Conservation (phyloP, 768 basidiomycete species). For the Lactifluus echinatus region DNA sequence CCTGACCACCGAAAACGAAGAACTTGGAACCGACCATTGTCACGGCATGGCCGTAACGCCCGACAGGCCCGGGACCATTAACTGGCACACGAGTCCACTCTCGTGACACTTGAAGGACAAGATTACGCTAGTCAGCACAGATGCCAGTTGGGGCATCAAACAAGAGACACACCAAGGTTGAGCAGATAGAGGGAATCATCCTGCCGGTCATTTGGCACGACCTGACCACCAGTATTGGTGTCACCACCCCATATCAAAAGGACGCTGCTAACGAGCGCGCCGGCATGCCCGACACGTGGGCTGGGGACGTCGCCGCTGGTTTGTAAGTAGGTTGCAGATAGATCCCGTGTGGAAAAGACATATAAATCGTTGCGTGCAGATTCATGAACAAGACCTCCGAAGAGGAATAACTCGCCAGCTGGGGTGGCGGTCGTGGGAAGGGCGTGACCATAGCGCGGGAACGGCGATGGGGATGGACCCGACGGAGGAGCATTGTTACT, state of each 20-base stretch:
- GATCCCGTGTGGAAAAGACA: slow-evolving; percentile 71
- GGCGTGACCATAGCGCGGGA: slow-evolving; percentile 94
- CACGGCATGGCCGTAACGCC: slow-evolving; percentile 94
- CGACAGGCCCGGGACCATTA: slow-evolving; percentile 67
- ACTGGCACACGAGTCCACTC: slow-evolving; percentile 92
- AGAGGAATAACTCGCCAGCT: slow-evolving; percentile 90
- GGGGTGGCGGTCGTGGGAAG: slow-evolving; percentile 69
- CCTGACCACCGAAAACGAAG: slow-evolving; percentile 94
- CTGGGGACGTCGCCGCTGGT: slow-evolving; percentile 84
- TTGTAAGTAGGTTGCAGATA: slow-evolving; percentile 73
- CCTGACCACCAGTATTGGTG: slow-evolving; percentile 68
- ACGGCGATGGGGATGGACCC: slow-evolving; percentile 75
- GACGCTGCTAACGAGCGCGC: slow-evolving; percentile 91
- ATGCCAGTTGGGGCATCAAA: not conserved
- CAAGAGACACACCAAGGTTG: slow-evolving; percentile 69
- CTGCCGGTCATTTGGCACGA: slow-evolving; percentile 60
- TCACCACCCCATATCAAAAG: slow-evolving; percentile 98
- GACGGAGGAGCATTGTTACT: slow-evolving; percentile 57
- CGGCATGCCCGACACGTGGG: slow-evolving; percentile 92
- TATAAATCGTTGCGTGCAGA: slow-evolving; percentile 88
- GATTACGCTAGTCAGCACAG: not conserved
- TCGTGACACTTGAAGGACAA: slow-evolving; percentile 55
- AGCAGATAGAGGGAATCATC: slow-evolving; percentile 92
- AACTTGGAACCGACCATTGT: slow-evolving; percentile 89
- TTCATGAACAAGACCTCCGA: slow-evolving; percentile 93